Conservation (phyloP, 352 stramenopile genomes). For the Phytophthora citricola region DNA sequence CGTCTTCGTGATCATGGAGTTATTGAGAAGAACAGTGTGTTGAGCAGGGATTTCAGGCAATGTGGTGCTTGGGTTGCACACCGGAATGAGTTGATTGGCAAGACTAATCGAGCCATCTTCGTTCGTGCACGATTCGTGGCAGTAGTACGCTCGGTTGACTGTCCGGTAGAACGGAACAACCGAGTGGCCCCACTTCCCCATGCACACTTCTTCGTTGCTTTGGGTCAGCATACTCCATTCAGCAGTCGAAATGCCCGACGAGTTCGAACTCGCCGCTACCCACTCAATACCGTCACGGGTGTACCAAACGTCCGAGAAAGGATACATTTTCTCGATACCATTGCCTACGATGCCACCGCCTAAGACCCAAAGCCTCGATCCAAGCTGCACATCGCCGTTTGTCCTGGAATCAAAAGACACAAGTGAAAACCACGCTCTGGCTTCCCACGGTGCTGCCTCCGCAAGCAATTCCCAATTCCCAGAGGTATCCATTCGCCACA, state of each 20-base stretch:
- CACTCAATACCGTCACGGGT: slow-evolving; percentile 67
- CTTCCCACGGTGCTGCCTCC: slow-evolving; percentile 57
- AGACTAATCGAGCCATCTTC: slow-evolving; percentile 53
- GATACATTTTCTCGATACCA: slow-evolving; percentile 75
- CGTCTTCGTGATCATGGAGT: slow-evolving; percentile 60
- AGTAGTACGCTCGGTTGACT: slow-evolving; percentile 65
- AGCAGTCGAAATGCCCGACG: slow-evolving; percentile 71
- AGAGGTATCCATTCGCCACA: slow-evolving; percentile 68
- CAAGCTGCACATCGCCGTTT: slow-evolving; percentile 62
- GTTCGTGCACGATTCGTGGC: slow-evolving; percentile 55
- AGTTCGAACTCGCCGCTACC: slow-evolving; percentile 65
- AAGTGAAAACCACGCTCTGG: slow-evolving; percentile 77
- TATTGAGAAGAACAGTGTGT: slow-evolving; percentile 49
- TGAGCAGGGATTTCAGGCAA: slow-evolving; percentile 46
- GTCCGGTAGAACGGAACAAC: slow-evolving; percentile 61
- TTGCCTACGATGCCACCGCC: slow-evolving; percentile 78
- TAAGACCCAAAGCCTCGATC: slow-evolving; percentile 75
- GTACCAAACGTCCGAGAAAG: slow-evolving; percentile 80
- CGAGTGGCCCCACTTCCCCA: slow-evolving; percentile 78
- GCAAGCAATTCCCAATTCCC: slow-evolving; percentile 51
- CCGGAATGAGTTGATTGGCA: slow-evolving; percentile 64
- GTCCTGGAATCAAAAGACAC: slow-evolving; percentile 80
- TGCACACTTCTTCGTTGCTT: slow-evolving; percentile 53
- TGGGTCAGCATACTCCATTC: slow-evolving; percentile 78
- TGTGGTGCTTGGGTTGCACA: slow-evolving; percentile 50